These are phyloP conservation scores for Pseudomicrostroma phylloplanum DNA, from an alignment of 1,284 basidiomycete species.

Conservation along the genomic window DNA sequence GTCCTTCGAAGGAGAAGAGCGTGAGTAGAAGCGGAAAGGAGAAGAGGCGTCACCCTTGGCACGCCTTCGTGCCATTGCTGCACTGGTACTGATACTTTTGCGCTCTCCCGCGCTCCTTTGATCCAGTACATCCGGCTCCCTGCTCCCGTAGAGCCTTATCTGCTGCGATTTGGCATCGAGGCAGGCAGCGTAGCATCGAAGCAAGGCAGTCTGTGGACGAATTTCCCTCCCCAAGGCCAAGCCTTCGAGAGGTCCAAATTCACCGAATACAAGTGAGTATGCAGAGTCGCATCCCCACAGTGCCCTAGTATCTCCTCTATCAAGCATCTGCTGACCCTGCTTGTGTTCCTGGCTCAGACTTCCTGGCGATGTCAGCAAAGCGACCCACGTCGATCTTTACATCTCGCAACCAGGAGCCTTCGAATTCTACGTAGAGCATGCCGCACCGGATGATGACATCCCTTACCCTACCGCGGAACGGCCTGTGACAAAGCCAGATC, in stretches of 20 bases:
- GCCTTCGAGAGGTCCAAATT: slow-evolving; percentile 71
- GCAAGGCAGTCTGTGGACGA: slow-evolving; percentile 33
- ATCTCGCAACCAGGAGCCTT: slow-evolving; percentile 34
- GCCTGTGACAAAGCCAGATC: slow-evolving; percentile 13
- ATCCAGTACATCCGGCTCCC: slow-evolving; percentile 35
- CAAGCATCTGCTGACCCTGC: not conserved
- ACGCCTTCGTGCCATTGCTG: not conserved
- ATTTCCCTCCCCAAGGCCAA: slow-evolving; percentile 55
- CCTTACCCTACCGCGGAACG: slow-evolving; percentile 18
- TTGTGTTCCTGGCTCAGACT: slow-evolving; percentile 7
- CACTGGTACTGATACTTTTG: not conserved
- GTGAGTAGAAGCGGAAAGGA: slow-evolving; percentile 9
- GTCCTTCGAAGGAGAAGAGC: slow-evolving; percentile 27
- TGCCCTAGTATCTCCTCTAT: not conserved
- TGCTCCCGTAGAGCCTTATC: slow-evolving; percentile 34
- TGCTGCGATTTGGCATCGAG: slow-evolving; percentile 38
- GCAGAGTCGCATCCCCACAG: not conserved
- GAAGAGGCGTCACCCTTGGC: not conserved
- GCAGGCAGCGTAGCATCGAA: slow-evolving; percentile 31
- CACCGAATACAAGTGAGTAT: slow-evolving; percentile 66
- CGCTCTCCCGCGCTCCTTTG: not conserved
- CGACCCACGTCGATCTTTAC: slow-evolving; percentile 27
- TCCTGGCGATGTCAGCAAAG: slow-evolving; percentile 19
- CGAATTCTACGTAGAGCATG: slow-evolving; percentile 44
- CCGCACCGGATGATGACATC: slow-evolving; percentile 20